Conservation (phyloP, 2,329 filamentous ascomycete genomes). For the Apiospora kogelbergensis region DNA sequence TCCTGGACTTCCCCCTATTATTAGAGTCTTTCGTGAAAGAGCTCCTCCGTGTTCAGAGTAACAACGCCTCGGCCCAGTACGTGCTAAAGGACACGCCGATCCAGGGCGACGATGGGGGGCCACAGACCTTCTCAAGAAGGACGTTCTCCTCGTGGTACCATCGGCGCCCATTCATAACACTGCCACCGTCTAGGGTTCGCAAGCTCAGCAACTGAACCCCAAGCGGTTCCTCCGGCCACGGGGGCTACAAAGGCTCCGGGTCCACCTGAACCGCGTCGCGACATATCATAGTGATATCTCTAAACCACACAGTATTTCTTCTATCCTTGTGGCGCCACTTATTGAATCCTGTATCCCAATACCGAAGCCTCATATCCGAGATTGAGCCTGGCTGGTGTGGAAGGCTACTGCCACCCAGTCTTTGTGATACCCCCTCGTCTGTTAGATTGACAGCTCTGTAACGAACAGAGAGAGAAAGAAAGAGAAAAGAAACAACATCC, state of each 20-base stretch:
- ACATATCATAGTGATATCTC: no score
- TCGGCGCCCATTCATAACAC: not conserved
- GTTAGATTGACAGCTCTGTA: no score
- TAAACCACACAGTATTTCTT: no score
- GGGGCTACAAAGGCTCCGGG: not conserved
- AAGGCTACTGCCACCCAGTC: no score
- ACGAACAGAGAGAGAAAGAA: no score
- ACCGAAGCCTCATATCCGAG: no score
- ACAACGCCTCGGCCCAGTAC: constrained; percentile 27
- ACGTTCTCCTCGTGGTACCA: not conserved
- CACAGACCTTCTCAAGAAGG: constrained; percentile 9
- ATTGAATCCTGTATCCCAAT: no score
- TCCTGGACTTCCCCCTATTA: not conserved
- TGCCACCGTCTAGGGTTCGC: not conserved
- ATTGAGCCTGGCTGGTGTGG: no score
- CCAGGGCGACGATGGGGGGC: not conserved
- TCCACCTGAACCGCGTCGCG: no score
- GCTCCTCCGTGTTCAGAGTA: not conserved
- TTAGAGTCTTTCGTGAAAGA: not conserved
- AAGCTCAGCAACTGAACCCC: not conserved
- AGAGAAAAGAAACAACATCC: no score
- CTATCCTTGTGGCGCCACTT: no score
- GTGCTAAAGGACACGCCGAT: constrained; percentile 14
- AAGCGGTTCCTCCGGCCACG: constrained; percentile 7
- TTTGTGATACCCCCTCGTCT: no score